Evolutionary conservation across 768 basidiomycete species (phyloP), one percentile per base, ranked within the genome.

Genomic region (Hypholoma sublateritium): DNA sequence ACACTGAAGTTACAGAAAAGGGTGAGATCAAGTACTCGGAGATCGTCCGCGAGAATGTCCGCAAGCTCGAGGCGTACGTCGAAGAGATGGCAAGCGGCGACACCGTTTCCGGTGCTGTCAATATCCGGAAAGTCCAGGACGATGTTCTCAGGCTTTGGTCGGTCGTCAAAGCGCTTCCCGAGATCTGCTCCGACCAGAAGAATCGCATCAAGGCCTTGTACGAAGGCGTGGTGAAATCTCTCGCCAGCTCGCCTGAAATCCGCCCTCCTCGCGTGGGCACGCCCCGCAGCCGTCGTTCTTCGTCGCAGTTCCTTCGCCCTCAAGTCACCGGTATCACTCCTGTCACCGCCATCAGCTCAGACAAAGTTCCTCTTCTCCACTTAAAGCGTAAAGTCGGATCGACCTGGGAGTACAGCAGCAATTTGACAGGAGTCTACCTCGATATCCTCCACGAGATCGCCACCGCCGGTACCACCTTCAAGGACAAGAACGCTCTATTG

Each of bases 71-170:
- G n/a, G n/a, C n/a, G n/a, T n/a, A n/a, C n/a, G n/a, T n/a, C n/a
- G n/a, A n/a, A n/a, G 95, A 99, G 75, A 99, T 99, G 97, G 94
- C 97, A 1, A 93, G 90, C 58, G 93, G 94, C 2, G 93, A 95
- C 67, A 86, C 90, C 7, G 89, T 93, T 50, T 84, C 91, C 2
- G 83, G 83, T 17, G 78, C 85, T 34, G 84, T 95, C 69, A 98
- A 98, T 74, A 91, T 97, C 58, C 91, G 97, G 77, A 98, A 98
- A 75, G 94, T 98, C 43, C 95, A 98, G 68, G 92, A 95, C 41
- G 95, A 98, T 63, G 93, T 99, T 48, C 80, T 95, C 55, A 98
- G 95, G 68, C 83, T 99, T 4, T 99, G 96, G 95, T 94, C 89
- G 51, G 88, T 98, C 57, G 95, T 99, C 67, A 97, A 95, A 73